These are phyloP conservation scores for Primulina eburnea DNA, from an alignment of 257 asterid species.

Conservation along the genomic window DNA sequence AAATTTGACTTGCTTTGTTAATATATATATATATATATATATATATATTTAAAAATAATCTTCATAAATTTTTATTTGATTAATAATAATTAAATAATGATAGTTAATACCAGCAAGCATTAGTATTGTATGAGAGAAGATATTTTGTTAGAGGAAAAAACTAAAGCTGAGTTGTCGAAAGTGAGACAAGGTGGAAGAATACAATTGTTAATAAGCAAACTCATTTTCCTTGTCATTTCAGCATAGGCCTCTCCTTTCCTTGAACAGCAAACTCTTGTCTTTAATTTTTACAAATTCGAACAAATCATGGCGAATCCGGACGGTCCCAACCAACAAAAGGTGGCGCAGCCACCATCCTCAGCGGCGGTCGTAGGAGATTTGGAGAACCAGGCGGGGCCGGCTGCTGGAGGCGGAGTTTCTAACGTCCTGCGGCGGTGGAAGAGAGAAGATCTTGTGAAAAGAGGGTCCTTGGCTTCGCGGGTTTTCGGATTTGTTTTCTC, in stretches of 20 bases:
- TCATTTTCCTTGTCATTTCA: background rate
- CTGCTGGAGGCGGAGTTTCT: slow-evolving; percentile 24
- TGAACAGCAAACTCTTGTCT: background rate
- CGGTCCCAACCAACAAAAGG: background rate
- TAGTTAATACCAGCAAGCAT: too few species aligned
- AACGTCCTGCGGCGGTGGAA: slow-evolving; percentile 45
- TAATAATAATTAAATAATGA: too few species aligned
- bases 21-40: too few species aligned
- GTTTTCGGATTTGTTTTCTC: slow-evolving; percentile 52
- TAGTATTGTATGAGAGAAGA: too few species aligned
- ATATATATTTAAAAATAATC: too few species aligned
- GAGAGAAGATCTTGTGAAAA: slow-evolving; percentile 53
- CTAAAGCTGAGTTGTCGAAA: too few species aligned
- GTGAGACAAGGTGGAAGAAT: too few species aligned
- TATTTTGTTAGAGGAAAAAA: too few species aligned
- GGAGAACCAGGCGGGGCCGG: slow-evolving; percentile 41
- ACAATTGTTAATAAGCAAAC: background rate
- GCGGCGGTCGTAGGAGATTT: slow-evolving; percentile 27
- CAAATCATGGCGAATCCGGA: background rate
- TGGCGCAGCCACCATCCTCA: too few species aligned
- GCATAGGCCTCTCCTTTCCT: background rate
- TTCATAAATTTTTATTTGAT: too few species aligned
- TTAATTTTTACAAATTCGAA: background rate
- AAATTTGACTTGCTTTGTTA: too few species aligned
- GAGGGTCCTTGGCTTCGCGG: slow-evolving; percentile 41